Evolutionary conservation across 768 basidiomycete genomes (phyloP), one percentile per base, ranked within the genome.

Genomic region (Tylopilus vinaceipallidus): DNA sequence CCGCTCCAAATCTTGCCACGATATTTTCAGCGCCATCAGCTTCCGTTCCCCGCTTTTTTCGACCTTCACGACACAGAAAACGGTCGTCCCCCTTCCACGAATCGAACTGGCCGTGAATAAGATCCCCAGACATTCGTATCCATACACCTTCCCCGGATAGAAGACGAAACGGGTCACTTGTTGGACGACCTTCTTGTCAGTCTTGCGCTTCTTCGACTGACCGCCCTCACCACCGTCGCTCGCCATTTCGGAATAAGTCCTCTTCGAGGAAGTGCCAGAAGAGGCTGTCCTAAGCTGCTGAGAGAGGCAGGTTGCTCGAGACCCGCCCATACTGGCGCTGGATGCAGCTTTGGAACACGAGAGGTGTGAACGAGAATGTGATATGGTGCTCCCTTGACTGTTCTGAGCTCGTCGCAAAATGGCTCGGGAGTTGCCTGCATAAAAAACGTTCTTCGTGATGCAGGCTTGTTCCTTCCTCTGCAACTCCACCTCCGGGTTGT

Each of bases 71-170:
- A 54, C 52, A 5, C 33, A 29, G 16, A 46, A 60, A 3, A 59
- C 48, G 1, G 47, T 47, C 8, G 51, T 53, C 16, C 46, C 45
- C 4, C 51, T 22, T 8, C 58, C 53, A n/a, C 56, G 53, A 38
- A 59, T 44, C 1, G 53, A 59, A 19, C 48, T 8, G 1, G 45
- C 3, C 9, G 45, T 55, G 9, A 52, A 58, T 23, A 59, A 24
- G 9, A 56, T 39, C 0, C 52, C 50, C 2, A 44, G 4, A 36
- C 48, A 52, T 3, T 23, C 2, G 27, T 47, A 8, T 0, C 48
- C 48, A 16, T 59, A 49, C 30, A 50, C 54, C 9, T n/a, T 3
- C 11, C 43, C 6, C 1, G 57, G 54, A 9, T 32, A 22, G 27
- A 45, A 51, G 3, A 47, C 30, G 2, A 47, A 4, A 0, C 34